phyloP scores from a whole-genome alignment of 257 asterid species.

The Jacaranda mimosifolia region DNA sequence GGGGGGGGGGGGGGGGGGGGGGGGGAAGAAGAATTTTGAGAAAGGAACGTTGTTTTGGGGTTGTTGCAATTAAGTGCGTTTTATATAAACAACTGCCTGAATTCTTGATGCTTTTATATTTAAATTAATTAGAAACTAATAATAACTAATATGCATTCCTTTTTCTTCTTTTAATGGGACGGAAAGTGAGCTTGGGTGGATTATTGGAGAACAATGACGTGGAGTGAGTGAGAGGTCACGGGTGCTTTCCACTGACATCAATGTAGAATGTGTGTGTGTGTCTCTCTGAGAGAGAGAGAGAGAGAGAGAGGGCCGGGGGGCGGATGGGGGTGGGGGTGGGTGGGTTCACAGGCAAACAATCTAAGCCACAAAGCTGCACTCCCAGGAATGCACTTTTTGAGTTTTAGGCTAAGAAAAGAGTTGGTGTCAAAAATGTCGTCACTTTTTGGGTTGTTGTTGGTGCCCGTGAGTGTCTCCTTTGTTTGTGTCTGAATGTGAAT shows the following conservation, averaged over 20 bases:
- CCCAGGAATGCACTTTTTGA: slow-evolving; percentile 27
- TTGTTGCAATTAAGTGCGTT: neutral
- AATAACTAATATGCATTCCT: neutral
- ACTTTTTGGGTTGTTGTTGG: slow-evolving; percentile 22
- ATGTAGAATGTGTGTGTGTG: slow-evolving; percentile 20
- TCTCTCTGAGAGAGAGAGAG: too few relatives aligned
- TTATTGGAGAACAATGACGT: slow-evolving; percentile 18
- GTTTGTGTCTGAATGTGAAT: slow-evolving; percentile 32
- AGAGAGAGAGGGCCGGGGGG: too few relatives aligned
- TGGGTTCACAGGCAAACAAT: slow-evolving; percentile 34
- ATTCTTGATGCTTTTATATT: slow-evolving; percentile 1
- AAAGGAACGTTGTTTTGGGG: neutral
- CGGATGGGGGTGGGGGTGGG: too few relatives aligned
- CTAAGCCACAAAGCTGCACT: slow-evolving; percentile 32
- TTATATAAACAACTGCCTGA: neutral
- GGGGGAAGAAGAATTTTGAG: neutral
- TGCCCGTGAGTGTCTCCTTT: slow-evolving; percentile 41
- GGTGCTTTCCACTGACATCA: slow-evolving; percentile 38
- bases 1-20: neutral
- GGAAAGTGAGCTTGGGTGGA: neutral
- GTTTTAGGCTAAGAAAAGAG: slow-evolving; percentile 6
- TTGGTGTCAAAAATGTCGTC: neutral
- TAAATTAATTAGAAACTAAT: neutral
- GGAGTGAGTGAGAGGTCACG: slow-evolving; percentile 32
- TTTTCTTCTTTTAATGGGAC: neutral